These are phyloP conservation scores for Gloeostereum incarnatum DNA, from an alignment of 768 basidiomycete genomes.

Conservation along the genomic window DNA sequence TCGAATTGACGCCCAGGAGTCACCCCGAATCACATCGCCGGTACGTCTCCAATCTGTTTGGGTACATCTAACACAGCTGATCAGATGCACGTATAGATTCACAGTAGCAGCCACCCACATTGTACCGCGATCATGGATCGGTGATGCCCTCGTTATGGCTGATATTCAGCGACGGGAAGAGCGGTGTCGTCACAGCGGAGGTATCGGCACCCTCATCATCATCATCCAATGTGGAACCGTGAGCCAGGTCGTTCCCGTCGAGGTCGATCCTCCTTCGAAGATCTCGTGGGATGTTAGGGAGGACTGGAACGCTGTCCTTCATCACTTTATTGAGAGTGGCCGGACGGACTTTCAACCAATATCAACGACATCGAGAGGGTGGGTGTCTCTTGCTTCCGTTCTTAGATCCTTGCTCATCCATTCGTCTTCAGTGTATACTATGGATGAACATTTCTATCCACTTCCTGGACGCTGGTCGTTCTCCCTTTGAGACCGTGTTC, in stretches of 20 bases:
- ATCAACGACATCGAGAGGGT: constrained; percentile 70
- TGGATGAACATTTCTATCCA: no score
- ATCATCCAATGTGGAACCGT: constrained; percentile 69
- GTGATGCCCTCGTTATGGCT: constrained; percentile 64
- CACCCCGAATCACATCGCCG: constrained; percentile 53
- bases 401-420: no score
- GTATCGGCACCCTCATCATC: constrained; percentile 68
- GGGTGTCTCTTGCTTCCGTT: constrained; percentile 21
- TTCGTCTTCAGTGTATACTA: no score
- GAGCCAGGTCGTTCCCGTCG: constrained; percentile 81
- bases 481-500: no score
- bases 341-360: constrained; percentile 78
- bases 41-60: constrained; percentile 30
- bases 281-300: constrained; percentile 70
- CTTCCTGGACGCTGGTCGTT: no score
- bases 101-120: constrained; percentile 58
- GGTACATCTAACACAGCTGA: constrained; percentile 10
- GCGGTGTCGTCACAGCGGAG: constrained; percentile 65
- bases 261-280: constrained; percentile 69
- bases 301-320: constrained; percentile 64
- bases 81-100: constrained; percentile 41
- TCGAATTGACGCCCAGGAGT: constrained; percentile 54
- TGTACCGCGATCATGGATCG: constrained; percentile 63
- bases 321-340: constrained; percentile 63
- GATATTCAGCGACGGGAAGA: constrained; percentile 78